Base-by-base conservation (phyloP, 371 early-diverging fungal genomes). In the Apophysomyces ossiformis region DNA sequence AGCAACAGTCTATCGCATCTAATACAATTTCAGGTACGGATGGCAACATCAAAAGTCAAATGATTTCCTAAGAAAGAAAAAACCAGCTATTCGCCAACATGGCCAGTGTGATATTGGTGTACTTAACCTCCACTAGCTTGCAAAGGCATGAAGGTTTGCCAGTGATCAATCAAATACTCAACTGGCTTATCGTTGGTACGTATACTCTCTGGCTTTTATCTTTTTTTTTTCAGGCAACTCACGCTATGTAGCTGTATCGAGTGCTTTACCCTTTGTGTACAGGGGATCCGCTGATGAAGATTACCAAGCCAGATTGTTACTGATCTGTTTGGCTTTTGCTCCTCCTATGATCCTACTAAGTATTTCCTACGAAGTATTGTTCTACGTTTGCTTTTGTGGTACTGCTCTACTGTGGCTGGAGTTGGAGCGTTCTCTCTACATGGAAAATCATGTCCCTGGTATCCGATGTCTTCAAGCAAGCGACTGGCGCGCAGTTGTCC, bases 261-360 rank as follows among this genome's bases (percentile, higher is more conserved):
- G 86, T 7, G 64, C 84, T 21, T 75, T 89, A 16, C 91, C 91
- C 21, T 89, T 91, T 58, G 66, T 89, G 7, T 86, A 91, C 58
- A 85, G 90, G 35, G 82, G 84, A 1, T 68, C 76, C 1, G 70
- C 87, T 35, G 59, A 85, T 35, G 92, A 93, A 61, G 93, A 95
- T 69, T 95, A 86, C 64, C 71, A 93, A 41, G 77, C 90, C 41
- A 89, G 96, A 12, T 81, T 97, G 44, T 79, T 90, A 6, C 80
- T 87, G 11, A 90, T 97, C 50, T 95, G 90, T 64, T 78, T 95
- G 47, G 86, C 95, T 5, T 96, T 96, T 84, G 92, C 93, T 5
- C 92, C 96, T 15, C 80, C 90, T n/a, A 94, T 94, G 75, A 83
- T 92, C 18, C 72, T 96, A 56, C 82, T 97, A n/a, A 92, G 92